Base-by-base conservation (phyloP, 1,284 basidiomycete genomes). In the Mycena citricolor region DNA sequence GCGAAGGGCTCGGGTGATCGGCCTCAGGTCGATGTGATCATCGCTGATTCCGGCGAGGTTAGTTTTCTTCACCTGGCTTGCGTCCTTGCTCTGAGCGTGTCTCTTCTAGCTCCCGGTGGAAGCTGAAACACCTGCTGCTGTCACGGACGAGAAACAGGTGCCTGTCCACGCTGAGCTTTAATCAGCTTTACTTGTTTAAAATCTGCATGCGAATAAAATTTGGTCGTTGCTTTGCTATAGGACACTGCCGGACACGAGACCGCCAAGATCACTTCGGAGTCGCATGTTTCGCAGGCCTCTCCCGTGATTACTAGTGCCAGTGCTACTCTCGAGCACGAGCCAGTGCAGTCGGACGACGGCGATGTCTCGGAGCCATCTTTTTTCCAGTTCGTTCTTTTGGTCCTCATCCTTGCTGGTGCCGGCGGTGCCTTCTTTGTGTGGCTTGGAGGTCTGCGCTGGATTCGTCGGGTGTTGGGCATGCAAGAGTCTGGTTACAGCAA, bases 121-220 rank as follows among this genome's bases (percentile, higher is more conserved):
- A 42, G 42, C 67, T 23, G 73, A 69, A 46, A 64, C n/a, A n/a
- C n/a, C 68, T 22, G 47, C 37, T 39, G 29, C 42, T 29, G 86
- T 88, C 57, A 74, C 71, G 48, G 73, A 83, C 43, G 88, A 83
- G 61, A 85, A 89, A 55, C 74, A 94, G 89, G 89, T 94, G 82
- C 92, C 90, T 73, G 69, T 90, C 61, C 90, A 82, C 61, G 83
- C 79, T 79, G 93, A 97, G 81, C 90, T 95, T 61, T 95, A 80
- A 53, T 44, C 44, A 39, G 51, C 51, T 61, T 57, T 51, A 64
- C 61, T 65, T 73, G 65, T 70, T 65, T 80, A 77, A 79, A 79
- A 74, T 61, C 54, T 59, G 41, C 57, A 60, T 61, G 65, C 42
- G 34, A 59, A 61, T 60, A 57, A 57, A 61, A 54, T 54, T 47